Evolutionary conservation across 2,329 filamentous ascomycete species (phyloP), one percentile per base, ranked within the genome.

Genomic region (Penicillium rolfsii): DNA sequence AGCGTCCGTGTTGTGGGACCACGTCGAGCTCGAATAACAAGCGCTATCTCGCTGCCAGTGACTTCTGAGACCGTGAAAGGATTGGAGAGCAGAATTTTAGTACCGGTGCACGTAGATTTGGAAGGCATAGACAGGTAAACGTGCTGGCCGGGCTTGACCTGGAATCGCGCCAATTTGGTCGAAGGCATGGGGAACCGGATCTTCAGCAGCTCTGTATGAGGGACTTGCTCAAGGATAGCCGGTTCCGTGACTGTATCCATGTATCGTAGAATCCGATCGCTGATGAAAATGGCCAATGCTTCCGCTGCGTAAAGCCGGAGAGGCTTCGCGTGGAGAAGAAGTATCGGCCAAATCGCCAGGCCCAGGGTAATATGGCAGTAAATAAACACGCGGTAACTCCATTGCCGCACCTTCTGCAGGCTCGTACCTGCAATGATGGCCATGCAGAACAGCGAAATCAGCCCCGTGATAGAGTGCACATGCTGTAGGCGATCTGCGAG

Each of bases 1-100:
- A 60, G 36, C 5, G 19, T 56, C n/a, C 46, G 58, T 3, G 58
- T 60, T 11, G 57, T 79, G 49, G 87, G 84, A 0, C 89, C 83
- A 40, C 76, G 67, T n/a, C 81, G 77, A 54, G 81, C 74, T 54
- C 85, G 80, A 5, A 84, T 77, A 61, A 88, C 79, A 43, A 91
- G 72, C 4, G 82, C 82, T 63, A 90, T 71, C 30, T 82, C 50
- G 4, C 19, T 55, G 16, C 24, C 38, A 22, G 57, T 56, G 9
- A 59, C 46, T 4, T 59, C 48, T 3, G 60, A 66, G 57, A 71
- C 62, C 9, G 67, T 70, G 40, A 71, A 72, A 1, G 69, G 67
- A 14, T 63, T 69, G 14, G 58, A 56, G 11, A 60, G 52, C 16
- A 60, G 46, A 12, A 38, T 45, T n/a, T 48, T 56, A 28, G 19